A percentile compares a stretch with the other conserved stretches of the same genome.
Conservation (phyloP, 1,284 basidiomycete species). For the Tilletiaria anomala region DNA sequence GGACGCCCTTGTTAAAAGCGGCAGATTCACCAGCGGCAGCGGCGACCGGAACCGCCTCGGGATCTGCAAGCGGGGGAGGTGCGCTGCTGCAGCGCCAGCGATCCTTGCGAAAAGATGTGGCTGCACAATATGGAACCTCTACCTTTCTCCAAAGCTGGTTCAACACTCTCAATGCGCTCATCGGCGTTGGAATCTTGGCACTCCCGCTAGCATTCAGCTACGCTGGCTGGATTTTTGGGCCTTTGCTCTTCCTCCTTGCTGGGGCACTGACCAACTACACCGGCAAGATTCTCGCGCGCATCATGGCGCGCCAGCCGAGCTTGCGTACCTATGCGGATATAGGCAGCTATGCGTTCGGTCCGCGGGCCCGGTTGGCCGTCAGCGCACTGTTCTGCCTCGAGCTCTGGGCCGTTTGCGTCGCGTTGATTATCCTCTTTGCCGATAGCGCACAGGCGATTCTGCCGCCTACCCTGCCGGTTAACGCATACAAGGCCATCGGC, state of each 20-base stretch:
- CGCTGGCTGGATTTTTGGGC: constrained; percentile 26
- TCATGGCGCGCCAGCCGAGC: constrained; percentile 27
- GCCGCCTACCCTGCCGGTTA: no score
- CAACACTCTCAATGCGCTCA: constrained; percentile 35
- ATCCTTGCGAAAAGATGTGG: no score
- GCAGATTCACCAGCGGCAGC: not conserved
- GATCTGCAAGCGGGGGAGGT: no score
- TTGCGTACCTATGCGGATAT: constrained; percentile 36
- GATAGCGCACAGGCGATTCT: constrained; percentile 23
- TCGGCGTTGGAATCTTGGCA: constrained; percentile 35
- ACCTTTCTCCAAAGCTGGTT: constrained; percentile 36
- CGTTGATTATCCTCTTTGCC: constrained; percentile 34
- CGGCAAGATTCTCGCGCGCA: constrained; percentile 34
- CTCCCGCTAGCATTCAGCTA: constrained; percentile 32
- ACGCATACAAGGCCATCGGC: constrained; percentile 30
- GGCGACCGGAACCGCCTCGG: no score
- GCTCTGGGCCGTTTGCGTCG: constrained; percentile 32
- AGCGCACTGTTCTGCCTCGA: constrained; percentile 33
- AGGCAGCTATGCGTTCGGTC: constrained; percentile 33
- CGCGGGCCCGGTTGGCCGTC: constrained; percentile 23
- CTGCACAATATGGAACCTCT: constrained; percentile 20
- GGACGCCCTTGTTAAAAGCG: not conserved
- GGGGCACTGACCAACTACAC: constrained; percentile 34
- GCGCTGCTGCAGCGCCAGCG: no score
- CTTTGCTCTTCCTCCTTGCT: constrained; percentile 24